These are phyloP conservation scores for Tetrapyrgos nigripes DNA, from an alignment of 1,284 basidiomycete genomes.

Conservation along the genomic window DNA sequence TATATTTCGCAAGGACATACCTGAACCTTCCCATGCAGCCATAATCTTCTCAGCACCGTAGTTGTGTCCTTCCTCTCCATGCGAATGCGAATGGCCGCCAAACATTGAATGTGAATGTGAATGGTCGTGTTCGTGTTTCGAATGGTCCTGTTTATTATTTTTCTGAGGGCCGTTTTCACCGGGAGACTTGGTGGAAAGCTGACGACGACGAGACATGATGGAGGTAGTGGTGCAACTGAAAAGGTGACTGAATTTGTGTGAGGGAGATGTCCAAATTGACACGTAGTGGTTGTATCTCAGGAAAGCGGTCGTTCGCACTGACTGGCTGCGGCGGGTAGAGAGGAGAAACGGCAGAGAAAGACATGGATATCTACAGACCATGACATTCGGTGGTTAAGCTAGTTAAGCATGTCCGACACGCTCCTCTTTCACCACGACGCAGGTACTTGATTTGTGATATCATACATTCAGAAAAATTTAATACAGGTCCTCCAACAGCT, in stretches of 20 bases:
- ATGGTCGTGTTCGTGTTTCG: constrained; percentile 26
- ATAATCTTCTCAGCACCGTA: constrained; percentile 78
- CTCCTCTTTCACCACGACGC: neutral
- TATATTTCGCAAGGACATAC: constrained; percentile 44
- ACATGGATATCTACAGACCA: neutral
- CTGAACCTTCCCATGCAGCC: constrained; percentile 69
- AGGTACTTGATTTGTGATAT: neutral
- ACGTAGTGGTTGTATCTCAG: constrained; percentile 35
- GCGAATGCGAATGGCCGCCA: constrained; percentile 67
- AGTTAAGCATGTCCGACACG: neutral
- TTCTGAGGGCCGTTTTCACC: constrained; percentile 19
- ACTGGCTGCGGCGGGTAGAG: constrained; percentile 2
- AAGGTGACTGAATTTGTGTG: constrained; percentile 17
- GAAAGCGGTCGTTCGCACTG: constrained; percentile 7
- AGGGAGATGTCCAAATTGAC: constrained; percentile 23
- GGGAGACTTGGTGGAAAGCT: constrained; percentile 28
- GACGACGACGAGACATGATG: constrained; percentile 41
- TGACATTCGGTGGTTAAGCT: neutral
- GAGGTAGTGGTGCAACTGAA: constrained; percentile 7
- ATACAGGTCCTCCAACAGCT: constrained; percentile 57
- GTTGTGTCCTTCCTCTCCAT: constrained; percentile 68
- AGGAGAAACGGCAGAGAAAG: constrained; percentile 5
- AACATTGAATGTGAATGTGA: constrained; percentile 62
- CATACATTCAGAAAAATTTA: constrained; percentile 1
- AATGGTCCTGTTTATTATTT: constrained; percentile 26